phyloP scores from a whole-genome alignment of 2,329 filamentous ascomycete genomes.

The Colletotrichum sidae region DNA sequence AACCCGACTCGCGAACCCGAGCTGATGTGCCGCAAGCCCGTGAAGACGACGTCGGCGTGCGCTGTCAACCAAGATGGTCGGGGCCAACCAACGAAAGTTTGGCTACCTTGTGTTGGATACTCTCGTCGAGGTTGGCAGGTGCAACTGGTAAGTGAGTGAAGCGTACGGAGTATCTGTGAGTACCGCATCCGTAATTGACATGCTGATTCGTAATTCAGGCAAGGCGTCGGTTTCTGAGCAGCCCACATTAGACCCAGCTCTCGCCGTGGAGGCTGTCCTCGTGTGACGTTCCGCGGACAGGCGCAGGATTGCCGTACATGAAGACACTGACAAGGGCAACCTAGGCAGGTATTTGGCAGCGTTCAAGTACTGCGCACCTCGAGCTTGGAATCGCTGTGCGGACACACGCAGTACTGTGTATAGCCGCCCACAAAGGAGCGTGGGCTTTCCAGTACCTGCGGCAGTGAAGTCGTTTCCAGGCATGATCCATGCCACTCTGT shows the following conservation, averaged over 20 bases:
- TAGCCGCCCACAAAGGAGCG: no score
- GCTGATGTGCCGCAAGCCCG: conserved; percentile 7
- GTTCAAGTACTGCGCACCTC: no score
- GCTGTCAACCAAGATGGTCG: conserved; percentile 10
- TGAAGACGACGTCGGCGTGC: background rate
- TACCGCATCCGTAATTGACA: background rate
- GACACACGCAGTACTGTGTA: no score
- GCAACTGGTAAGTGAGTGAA: no score
- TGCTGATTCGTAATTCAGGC: conserved; percentile 3
- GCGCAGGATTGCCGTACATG: conserved; percentile 8
- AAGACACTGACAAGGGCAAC: background rate
- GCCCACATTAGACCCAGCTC: conserved; percentile 2
- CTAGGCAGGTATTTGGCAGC: background rate
- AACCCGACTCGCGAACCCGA: conserved; percentile 7
- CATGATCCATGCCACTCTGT: no score
- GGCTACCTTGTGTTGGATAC: no score
- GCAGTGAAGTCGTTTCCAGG: no score
- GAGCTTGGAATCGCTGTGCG: no score
- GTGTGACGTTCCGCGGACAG: conserved; percentile 9
- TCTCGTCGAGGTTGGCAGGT: no score
- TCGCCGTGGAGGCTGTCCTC: conserved; percentile 1
- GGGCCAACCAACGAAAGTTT: background rate
- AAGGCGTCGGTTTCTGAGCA: conserved; percentile 11
- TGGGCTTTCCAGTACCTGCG: no score
- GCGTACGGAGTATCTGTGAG: background rate